These are phyloP conservation scores for Uromyces viciae-fabae DNA, from an alignment of 1,284 basidiomycete species.

Conservation along the genomic window DNA sequence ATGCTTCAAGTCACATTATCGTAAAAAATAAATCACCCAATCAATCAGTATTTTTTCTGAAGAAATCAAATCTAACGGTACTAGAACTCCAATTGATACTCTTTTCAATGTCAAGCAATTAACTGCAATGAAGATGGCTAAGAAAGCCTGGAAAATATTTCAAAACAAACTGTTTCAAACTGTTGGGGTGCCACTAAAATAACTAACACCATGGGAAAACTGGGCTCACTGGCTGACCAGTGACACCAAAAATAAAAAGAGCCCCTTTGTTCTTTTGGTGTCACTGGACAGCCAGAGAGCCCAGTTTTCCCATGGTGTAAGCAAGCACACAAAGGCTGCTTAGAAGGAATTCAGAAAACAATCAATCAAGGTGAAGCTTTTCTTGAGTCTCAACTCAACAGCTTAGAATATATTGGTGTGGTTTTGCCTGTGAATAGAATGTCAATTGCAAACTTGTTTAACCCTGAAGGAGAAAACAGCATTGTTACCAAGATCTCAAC, in stretches of 20 bases:
- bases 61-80: neutral
- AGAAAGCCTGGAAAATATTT: neutral
- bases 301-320: too few relatives aligned
- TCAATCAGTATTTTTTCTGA: neutral
- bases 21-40: neutral
- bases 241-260: neutral
- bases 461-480: conserved; percentile 4
- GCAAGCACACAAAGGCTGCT: too few relatives aligned
- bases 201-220: neutral
- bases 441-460: neutral
- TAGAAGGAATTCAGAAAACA: neutral
- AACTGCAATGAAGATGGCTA: neutral
- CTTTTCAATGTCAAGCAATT: neutral
- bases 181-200: neutral
- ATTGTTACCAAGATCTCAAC: neutral
- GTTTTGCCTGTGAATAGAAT: neutral
- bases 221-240: neutral
- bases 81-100: neutral
- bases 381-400: neutral
- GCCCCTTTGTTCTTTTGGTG: too few relatives aligned
- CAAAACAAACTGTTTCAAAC: neutral
- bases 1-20: conserved; percentile 16
- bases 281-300: too few relatives aligned
- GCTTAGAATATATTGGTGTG: neutral
- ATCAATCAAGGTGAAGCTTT: neutral